A percentile compares a stretch with the other conserved stretches of the same genome.
These are phyloP conservation scores for Spirogloea muscicola DNA, from an alignment of 139 green algal species.

Conservation along the genomic window DNA sequence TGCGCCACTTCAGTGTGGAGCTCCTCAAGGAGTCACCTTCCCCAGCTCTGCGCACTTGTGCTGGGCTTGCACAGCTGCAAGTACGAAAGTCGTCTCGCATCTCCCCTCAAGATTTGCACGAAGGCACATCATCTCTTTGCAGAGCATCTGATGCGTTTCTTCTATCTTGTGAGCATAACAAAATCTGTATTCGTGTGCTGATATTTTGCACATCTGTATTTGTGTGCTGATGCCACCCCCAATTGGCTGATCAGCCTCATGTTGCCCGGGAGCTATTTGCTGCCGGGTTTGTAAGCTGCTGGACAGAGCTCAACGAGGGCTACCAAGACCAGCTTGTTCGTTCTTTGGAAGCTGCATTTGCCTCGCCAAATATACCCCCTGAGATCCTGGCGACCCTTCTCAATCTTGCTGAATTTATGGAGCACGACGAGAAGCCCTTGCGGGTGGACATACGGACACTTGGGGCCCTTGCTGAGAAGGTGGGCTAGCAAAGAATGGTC, in stretches of 20 bases:
- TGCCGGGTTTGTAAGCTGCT: slow-evolving; percentile 95
- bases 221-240: too few relatives aligned
- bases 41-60: slow-evolving; percentile 84
- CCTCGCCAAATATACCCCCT: slow-evolving; percentile 87
- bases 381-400: slow-evolving; percentile 94
- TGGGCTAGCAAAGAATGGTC: too few relatives aligned
- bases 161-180: too few relatives aligned
- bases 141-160: too few relatives aligned
- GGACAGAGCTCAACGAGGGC: slow-evolving; percentile 78
- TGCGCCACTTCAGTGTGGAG: slow-evolving; percentile 93
- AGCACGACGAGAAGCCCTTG: slow-evolving; percentile 92
- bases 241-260: slow-evolving; percentile 67
- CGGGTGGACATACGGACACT: slow-evolving; percentile 67
- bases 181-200: too few relatives aligned
- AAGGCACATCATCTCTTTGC: too few relatives aligned
- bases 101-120: too few relatives aligned
- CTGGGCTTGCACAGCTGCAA: slow-evolving; percentile 66
- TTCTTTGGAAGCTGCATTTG: slow-evolving; percentile 85
- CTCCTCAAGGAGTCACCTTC: slow-evolving; percentile 88
- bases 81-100: too few relatives aligned
- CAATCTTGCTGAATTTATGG: slow-evolving; percentile 99
- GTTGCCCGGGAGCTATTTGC: slow-evolving; percentile 96
- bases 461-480: slow-evolving; percentile 86
- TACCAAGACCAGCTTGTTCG: slow-evolving; percentile 70
- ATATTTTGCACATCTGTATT: too few relatives aligned